phyloP scores from a whole-genome alignment of 2,329 filamentous ascomycete species.

The Triangularia setosa region DNA sequence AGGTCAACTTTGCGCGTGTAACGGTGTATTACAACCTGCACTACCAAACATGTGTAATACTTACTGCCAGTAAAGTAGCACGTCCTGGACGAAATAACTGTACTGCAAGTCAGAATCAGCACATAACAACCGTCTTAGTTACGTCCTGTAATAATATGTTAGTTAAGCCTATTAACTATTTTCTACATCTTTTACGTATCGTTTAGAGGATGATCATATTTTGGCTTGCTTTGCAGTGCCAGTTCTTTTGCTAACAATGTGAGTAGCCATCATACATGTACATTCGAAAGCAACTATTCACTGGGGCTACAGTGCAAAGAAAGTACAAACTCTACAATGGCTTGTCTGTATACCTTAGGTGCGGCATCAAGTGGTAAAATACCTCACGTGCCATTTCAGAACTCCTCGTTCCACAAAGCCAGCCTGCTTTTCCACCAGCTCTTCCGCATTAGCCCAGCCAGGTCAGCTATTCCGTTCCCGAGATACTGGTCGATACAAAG shows the following conservation, averaged over 20 bases:
- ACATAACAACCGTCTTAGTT: too few species aligned
- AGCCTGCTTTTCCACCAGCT: neutral
- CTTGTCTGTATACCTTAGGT: neutral
- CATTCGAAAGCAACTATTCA: neutral
- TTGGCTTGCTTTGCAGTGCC: too few species aligned
- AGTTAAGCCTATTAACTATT: too few species aligned
- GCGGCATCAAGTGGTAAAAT: neutral
- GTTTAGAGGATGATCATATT: too few species aligned
- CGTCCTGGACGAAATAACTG: too few species aligned
- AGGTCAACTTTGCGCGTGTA: neutral
- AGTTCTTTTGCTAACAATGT: too few species aligned
- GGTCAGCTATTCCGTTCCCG: neutral
- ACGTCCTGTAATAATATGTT: too few species aligned
- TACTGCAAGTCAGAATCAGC: too few species aligned
- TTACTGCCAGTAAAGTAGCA: too few species aligned
- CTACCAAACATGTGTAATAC: neutral
- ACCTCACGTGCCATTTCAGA: too few species aligned
- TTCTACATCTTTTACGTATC: too few species aligned
- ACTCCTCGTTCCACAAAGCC: neutral
- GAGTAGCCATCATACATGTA: neutral
- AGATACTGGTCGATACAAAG: neutral
- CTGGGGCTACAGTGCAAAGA: neutral
- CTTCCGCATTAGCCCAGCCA: neutral
- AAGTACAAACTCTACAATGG: neutral
- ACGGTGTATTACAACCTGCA: neutral